These are phyloP conservation scores for Termitomyces sp. DNA, from an alignment of 768 basidiomycete genomes.

Conservation along the genomic window DNA sequence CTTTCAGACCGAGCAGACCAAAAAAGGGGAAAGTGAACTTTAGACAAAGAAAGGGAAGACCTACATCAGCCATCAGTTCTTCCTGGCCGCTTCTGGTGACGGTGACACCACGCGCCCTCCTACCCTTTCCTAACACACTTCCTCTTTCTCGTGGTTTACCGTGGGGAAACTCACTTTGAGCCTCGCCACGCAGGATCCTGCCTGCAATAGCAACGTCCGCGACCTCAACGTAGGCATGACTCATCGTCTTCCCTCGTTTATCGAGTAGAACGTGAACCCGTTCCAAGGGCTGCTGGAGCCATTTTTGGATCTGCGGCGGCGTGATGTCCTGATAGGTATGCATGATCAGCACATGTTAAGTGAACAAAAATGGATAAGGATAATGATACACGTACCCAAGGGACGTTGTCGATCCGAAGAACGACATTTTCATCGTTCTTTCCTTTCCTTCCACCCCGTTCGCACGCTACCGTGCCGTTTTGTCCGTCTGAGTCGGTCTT, in stretches of 20 bases:
- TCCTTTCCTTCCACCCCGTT: constrained; percentile 4
- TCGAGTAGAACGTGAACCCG: constrained; percentile 79
- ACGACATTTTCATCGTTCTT: constrained; percentile 46
- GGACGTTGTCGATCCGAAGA: constrained; percentile 82
- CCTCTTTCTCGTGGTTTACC: constrained; percentile 34
- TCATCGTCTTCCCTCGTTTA: constrained; percentile 75
- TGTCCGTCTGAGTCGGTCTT: constrained; percentile 3
- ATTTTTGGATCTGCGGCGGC: constrained; percentile 60
- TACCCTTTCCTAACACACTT: constrained; percentile 71
- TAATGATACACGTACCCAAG: constrained; percentile 54
- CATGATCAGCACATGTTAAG: background rate
- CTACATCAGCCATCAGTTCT: constrained; percentile 76
- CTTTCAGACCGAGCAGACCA: background rate
- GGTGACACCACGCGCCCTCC: constrained; percentile 78
- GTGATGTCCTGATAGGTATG: constrained; percentile 67
- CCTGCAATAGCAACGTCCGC: constrained; percentile 55
- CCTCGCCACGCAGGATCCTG: constrained; percentile 58
- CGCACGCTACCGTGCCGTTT: constrained; percentile 3
- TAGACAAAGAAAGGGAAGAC: constrained; percentile 17
- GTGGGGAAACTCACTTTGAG: constrained; percentile 30
- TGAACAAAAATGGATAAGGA: background rate
- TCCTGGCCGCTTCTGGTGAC: constrained; percentile 76
- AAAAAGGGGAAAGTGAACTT: background rate
- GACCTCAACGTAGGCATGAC: constrained; percentile 81
- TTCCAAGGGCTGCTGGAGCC: constrained; percentile 66